Percentiles rank a stretch among this genome's conserved stretches.
Conservation (phyloP, 1,284 basidiomycete species). For the Ustilago vetiveriae region DNA sequence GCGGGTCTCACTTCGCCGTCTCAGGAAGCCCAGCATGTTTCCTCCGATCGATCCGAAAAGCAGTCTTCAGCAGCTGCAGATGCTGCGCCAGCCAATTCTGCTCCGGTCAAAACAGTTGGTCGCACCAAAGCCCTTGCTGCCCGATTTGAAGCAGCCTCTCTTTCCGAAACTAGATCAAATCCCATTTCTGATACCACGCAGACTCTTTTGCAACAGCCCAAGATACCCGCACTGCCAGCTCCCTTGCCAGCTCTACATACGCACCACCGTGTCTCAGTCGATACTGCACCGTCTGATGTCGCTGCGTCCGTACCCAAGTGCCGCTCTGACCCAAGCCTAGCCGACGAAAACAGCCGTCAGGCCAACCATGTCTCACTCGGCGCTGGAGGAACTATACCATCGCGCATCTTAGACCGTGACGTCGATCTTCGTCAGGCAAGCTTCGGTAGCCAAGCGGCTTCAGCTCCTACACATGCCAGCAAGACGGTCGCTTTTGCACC, state of each 20-base stretch:
- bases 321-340: constrained; percentile 29
- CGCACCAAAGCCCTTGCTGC: constrained; percentile 49
- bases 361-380: background rate
- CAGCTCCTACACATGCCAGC: constrained; percentile 4
- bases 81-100: constrained; percentile 6
- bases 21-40: constrained; percentile 4
- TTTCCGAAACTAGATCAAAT: constrained; percentile 1
- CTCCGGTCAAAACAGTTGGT: constrained; percentile 8
- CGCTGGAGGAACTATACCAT: background rate
- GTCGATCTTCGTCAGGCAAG: constrained; percentile 15
- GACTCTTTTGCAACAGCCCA: constrained; percentile 1
- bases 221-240: constrained; percentile 7
- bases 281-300: background rate
- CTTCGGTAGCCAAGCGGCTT: constrained; percentile 11
- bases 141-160: constrained; percentile 28
- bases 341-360: background rate
- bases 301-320: constrained; percentile 18
- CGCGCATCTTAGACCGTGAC: background rate
- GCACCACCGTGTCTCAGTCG: too few relatives aligned
- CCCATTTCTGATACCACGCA: background rate
- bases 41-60: constrained; percentile 18
- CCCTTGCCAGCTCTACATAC: too few relatives aligned
- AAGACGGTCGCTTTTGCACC: constrained; percentile 61
- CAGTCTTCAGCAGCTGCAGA: constrained; percentile 3
- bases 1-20: constrained; percentile 14